Conservation (phyloP, 192 early-diverging fungal genomes). For the Coemansia sp. region DNA sequence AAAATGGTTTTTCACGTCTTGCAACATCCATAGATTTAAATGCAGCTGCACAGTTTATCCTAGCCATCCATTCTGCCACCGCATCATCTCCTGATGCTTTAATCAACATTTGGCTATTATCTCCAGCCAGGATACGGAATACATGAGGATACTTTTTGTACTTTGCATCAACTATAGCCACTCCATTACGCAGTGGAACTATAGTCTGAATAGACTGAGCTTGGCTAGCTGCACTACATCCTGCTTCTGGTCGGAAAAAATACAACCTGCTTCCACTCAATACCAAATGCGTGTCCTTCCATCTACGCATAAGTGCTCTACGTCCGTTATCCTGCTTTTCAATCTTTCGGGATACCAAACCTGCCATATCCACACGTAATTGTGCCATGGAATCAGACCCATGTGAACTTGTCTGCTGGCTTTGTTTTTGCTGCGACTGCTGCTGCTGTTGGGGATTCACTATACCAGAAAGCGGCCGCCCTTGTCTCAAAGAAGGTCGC, state of each 20-base stretch:
- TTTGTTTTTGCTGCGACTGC: not conserved
- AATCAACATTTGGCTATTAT: constrained; percentile 70
- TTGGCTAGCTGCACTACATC: constrained; percentile 25
- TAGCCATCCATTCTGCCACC: constrained; percentile 77
- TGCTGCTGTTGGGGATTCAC: constrained; percentile 13
- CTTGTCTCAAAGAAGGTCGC: constrained; percentile 37
- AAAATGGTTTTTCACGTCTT: constrained; percentile 14
- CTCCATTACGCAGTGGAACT: constrained; percentile 60
- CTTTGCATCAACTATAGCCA: constrained; percentile 62
- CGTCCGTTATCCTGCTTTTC: constrained; percentile 65
- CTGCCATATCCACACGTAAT: constrained; percentile 62
- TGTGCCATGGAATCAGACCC: constrained; percentile 25
- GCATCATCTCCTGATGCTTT: constrained; percentile 63
- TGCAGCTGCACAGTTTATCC: constrained; percentile 75
- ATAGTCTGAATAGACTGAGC: constrained; percentile 47
- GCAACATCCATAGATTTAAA: constrained; percentile 61
- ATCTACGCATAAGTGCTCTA: constrained; percentile 60
- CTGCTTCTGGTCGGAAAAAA: constrained; percentile 63
- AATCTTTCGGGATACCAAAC: constrained; percentile 67
- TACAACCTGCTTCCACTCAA: constrained; percentile 74
- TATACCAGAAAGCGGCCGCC: constrained; percentile 48
- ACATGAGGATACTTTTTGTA: constrained; percentile 79
- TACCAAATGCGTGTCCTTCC: constrained; percentile 74
- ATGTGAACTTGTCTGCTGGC: too few relatives aligned
- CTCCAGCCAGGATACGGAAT: constrained; percentile 66